These are phyloP conservation scores for Aspergillus nomiae DNA, from an alignment of 2,329 filamentous ascomycete species.

Conservation along the genomic window DNA sequence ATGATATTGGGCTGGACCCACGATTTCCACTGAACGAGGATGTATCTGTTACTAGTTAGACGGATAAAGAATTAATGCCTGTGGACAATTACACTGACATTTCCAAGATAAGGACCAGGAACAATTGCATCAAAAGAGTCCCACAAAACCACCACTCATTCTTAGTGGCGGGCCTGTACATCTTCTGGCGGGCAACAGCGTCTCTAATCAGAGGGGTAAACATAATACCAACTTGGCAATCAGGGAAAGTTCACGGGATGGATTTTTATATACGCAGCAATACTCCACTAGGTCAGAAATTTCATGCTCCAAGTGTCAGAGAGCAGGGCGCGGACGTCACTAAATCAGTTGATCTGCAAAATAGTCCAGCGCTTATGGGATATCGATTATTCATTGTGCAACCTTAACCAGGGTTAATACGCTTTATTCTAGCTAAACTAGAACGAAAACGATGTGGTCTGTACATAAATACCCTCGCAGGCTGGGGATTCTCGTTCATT, in stretches of 20 bases:
- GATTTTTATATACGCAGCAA: no score
- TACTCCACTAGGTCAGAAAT: no score
- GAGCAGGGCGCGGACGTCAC: no score
- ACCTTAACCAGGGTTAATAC: no score
- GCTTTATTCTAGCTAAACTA: no score
- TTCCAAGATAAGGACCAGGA: not conserved
- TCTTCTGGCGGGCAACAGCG: not conserved
- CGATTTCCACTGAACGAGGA: not conserved
- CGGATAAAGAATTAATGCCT: not conserved
- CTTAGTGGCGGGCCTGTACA: not conserved
- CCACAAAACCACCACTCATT: constrained; percentile 6
- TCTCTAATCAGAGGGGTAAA: not conserved
- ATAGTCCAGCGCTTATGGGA: no score
- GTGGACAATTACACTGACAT: not conserved
- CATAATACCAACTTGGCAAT: not conserved
- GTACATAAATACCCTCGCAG: no score
- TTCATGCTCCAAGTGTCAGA: no score
- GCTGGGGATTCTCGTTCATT: no score
- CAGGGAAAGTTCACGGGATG: not conserved
- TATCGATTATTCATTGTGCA: no score
- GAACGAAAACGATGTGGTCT: no score
- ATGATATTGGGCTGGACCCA: constrained; percentile 5
- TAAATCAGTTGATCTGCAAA: no score
- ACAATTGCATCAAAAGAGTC: not conserved
- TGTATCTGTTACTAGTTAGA: not conserved